Conservation (phyloP, 441 rosid species). For the Gossypium schwendimanii region DNA sequence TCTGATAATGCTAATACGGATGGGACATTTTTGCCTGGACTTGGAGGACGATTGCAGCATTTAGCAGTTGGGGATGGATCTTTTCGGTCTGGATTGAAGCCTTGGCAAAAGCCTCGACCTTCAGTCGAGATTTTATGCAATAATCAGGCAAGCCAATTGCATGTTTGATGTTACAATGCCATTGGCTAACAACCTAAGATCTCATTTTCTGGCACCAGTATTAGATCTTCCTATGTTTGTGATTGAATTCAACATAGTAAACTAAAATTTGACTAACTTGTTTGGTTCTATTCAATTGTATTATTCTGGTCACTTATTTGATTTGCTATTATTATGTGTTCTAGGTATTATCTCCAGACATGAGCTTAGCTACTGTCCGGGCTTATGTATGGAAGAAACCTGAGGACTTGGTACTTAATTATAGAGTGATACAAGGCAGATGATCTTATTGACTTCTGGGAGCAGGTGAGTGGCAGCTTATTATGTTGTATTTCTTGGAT, state of each 20-base stretch:
- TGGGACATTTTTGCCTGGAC: conserved; percentile 58
- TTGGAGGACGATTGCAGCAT: conserved; percentile 60
- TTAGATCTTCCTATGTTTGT: background rate
- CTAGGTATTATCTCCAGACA: conserved; percentile 89
- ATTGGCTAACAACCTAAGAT: background rate
- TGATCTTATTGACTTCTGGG: conserved; percentile 34
- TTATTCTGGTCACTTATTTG: background rate
- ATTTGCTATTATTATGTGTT: conserved; percentile 7
- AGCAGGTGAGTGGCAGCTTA: conserved; percentile 27
- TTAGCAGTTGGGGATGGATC: conserved; percentile 64
- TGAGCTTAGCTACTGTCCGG: conserved; percentile 97
- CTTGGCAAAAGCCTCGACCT: conserved; percentile 84
- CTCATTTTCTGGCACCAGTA: background rate
- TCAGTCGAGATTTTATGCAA: conserved; percentile 92
- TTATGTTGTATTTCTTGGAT: background rate
- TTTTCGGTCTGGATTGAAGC: conserved; percentile 61
- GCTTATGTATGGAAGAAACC: conserved; percentile 97
- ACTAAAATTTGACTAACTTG: background rate
- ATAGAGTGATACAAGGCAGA: conserved; percentile 68
- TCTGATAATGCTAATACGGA: conserved; percentile 54
- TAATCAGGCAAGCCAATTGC: conserved; percentile 66
- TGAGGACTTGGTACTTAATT: conserved; percentile 90
- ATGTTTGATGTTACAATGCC: conserved; percentile 2
- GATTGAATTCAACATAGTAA: background rate
- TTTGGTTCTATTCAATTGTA: background rate